Evolutionary conservation across 202 grass and related monocot species (phyloP).

Genomic region (Dendrocalamus latiflorus): DNA sequence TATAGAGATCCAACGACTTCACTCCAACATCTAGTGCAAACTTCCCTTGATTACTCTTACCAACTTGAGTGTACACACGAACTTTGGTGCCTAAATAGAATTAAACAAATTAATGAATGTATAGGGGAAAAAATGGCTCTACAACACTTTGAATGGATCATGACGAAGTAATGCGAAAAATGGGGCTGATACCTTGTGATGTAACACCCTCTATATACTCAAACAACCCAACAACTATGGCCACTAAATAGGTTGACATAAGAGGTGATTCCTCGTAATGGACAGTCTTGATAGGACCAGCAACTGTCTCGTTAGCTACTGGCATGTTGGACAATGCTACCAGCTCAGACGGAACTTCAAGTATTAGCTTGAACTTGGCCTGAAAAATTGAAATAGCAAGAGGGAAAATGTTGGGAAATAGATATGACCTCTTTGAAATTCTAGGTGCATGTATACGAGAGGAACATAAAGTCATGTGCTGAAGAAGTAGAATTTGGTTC

Average conservation of each 20-base stretch:
- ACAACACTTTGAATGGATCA: neutral
- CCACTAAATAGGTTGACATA: constrained; percentile 96
- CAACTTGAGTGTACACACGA: constrained; percentile 78
- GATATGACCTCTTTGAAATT: neutral
- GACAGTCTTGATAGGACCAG: constrained; percentile 46
- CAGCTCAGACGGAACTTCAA: constrained; percentile 61
- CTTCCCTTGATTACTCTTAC: constrained; percentile 67
- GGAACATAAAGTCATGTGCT: constrained; percentile 16
- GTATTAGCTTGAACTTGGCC: constrained; percentile 29
- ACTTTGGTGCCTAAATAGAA: constrained; percentile 55
- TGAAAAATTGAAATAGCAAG: neutral
- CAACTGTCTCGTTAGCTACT: constrained; percentile 22
- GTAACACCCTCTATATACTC: constrained; percentile 59
- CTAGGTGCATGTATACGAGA: neutral
- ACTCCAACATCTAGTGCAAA: constrained; percentile 80
- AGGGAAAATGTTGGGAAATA: neutral
- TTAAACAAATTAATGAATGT: constrained; percentile 15
- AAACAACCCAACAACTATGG: constrained; percentile 71
- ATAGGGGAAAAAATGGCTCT: neutral
- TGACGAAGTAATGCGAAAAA: neutral
- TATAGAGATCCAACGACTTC: constrained; percentile 71
- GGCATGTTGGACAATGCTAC: constrained; percentile 86
- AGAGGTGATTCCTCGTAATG: constrained; percentile 69
- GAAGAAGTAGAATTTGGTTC: neutral
- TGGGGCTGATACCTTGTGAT: constrained; percentile 44